Percentiles rank a stretch among this genome's conserved stretches.
phyloP scores from a whole-genome alignment of 2,329 filamentous ascomycete genomes.

The Thermoascus crustaceus region DNA sequence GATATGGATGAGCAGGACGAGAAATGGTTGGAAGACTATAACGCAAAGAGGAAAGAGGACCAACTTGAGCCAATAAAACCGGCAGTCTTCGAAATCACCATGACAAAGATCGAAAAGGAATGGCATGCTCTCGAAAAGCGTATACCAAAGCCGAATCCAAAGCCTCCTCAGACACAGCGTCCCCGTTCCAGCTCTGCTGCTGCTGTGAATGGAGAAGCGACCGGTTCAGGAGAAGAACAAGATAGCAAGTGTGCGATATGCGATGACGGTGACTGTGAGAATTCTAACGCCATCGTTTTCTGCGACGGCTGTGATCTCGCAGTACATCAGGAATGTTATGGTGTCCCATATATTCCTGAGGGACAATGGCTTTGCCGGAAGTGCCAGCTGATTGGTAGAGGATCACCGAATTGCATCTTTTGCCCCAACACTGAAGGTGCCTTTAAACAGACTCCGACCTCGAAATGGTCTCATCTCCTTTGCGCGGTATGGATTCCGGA shows the following conservation, averaged over 20 bases:
- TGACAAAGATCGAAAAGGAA: constrained; percentile 98
- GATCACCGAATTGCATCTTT: constrained; percentile 92
- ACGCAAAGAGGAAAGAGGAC: constrained; percentile 63
- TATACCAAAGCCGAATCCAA: constrained; percentile 94
- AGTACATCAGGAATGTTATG: constrained; percentile 97
- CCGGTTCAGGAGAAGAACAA: constrained; percentile 75
- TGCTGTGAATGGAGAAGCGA: constrained; percentile 87
- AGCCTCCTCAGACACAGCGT: constrained; percentile 87
- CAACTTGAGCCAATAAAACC: constrained; percentile 78
- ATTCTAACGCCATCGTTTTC: constrained; percentile 97
- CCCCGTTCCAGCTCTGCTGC: constrained; percentile 89
- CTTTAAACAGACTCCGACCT: constrained; percentile 95
- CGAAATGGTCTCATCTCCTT: constrained; percentile 92
- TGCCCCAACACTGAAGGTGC: constrained; percentile 96
- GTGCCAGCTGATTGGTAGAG: constrained; percentile 88
- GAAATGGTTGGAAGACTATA: constrained; percentile 84
- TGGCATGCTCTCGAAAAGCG: constrained; percentile 94
- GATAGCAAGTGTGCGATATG: constrained; percentile 97
- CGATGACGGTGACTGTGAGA: constrained; percentile 98
- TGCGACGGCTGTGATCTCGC: constrained; percentile 96
- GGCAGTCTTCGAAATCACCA: constrained; percentile 92
- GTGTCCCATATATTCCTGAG: constrained; percentile 96
- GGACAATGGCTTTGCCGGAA: constrained; percentile 97
- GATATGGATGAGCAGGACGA: constrained; percentile 99
- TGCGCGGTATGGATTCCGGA: constrained; percentile 99